Evolutionary conservation across 768 basidiomycete species (phyloP).

Genomic region (Hirschioporus abietinus): DNA sequence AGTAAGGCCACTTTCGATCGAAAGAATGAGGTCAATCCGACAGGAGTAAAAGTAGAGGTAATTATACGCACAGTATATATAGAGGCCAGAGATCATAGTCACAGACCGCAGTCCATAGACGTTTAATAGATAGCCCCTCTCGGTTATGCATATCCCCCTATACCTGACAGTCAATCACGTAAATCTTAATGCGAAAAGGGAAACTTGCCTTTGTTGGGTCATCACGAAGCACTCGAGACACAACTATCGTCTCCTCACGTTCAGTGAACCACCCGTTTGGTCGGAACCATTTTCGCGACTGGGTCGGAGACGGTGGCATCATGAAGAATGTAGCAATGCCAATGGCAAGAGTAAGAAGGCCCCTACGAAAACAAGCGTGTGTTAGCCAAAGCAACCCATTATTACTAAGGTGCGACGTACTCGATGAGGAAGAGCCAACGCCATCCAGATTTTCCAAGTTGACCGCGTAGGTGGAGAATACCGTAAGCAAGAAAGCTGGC

Average conservation of each 20-base stretch:
- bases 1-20: slow-evolving; percentile 30
- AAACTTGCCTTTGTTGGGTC: slow-evolving; percentile 35
- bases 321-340: slow-evolving; percentile 51
- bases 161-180: background rate
- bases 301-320: slow-evolving; percentile 57
- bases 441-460: slow-evolving; percentile 49
- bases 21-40: background rate
- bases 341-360: slow-evolving; percentile 45
- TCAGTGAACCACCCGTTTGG: slow-evolving; percentile 62
- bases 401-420: slow-evolving; percentile 17
- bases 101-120: slow-evolving; percentile 47
- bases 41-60: slow-evolving; percentile 7
- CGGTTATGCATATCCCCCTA: slow-evolving; percentile 69
- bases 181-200: background rate
- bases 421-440: slow-evolving; percentile 59
- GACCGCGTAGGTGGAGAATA: slow-evolving; percentile 53
- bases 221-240: slow-evolving; percentile 56
- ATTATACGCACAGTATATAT: slow-evolving; percentile 40
- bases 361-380: slow-evolving; percentile 22
- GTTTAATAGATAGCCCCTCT: slow-evolving; percentile 45
- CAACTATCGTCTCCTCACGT: slow-evolving; percentile 55
- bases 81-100: slow-evolving; percentile 68
- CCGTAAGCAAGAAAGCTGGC: slow-evolving; percentile 56
- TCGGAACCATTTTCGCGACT: slow-evolving; percentile 52
- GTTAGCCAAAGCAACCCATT: background rate